Evolutionary conservation across 441 rosid species (phyloP).

Genomic region (Syzygium syzygioides): DNA sequence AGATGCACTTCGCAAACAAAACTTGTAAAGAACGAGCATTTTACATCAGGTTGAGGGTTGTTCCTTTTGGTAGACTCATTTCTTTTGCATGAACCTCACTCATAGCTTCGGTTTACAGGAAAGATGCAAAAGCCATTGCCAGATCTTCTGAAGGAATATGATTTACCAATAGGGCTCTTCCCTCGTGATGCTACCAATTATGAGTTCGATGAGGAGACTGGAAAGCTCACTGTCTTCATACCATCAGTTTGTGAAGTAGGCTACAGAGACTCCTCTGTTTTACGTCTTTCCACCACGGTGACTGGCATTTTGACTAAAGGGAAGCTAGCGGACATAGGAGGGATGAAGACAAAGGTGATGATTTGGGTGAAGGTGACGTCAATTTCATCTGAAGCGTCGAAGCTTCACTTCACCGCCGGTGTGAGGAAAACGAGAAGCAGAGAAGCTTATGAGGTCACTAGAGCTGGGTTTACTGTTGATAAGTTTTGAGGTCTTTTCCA

Average conservation of each 20-base stretch:
- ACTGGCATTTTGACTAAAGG: constrained; percentile 79
- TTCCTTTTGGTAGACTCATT: neutral
- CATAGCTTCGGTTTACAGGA: constrained; percentile 35
- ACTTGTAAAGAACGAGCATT: neutral
- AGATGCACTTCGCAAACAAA: neutral
- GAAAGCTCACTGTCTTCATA: constrained; percentile 64
- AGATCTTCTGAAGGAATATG: constrained; percentile 75
- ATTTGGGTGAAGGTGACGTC: constrained; percentile 80
- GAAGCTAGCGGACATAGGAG: constrained; percentile 72
- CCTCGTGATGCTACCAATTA: constrained; percentile 93
- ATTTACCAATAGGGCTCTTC: constrained; percentile 77
- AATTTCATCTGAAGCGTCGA: constrained; percentile 56
- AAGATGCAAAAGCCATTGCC: constrained; percentile 91
- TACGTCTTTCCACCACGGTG: constrained; percentile 59
- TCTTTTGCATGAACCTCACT: neutral
- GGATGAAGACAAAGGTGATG: constrained; percentile 82
- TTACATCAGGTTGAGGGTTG: neutral
- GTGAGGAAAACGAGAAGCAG: constrained; percentile 68
- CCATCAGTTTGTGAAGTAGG: constrained; percentile 82
- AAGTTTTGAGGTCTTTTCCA: constrained; percentile 44
- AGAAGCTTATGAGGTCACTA: constrained; percentile 69
- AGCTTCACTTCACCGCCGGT: constrained; percentile 75
- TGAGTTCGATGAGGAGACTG: constrained; percentile 76
- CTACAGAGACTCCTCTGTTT: constrained; percentile 73
- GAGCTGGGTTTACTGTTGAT: constrained; percentile 63